These are phyloP conservation scores for Penicillium manginii DNA, from an alignment of 495 filamentous ascomycete genomes.

Conservation along the genomic window DNA sequence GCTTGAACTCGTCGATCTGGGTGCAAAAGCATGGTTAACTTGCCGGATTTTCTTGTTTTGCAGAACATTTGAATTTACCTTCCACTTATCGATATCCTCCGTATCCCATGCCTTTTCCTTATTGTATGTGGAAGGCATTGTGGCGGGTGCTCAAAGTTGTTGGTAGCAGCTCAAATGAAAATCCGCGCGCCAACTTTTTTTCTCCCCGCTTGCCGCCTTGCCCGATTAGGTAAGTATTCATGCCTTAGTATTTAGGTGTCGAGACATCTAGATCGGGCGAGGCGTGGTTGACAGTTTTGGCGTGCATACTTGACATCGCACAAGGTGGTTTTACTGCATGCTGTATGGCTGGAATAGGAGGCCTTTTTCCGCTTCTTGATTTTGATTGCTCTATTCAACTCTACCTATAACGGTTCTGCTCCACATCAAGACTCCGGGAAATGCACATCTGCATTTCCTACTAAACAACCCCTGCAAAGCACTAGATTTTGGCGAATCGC, in stretches of 20 bases:
- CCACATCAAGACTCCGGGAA: background rate
- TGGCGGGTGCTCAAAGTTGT: conserved; percentile 28
- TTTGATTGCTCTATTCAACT: background rate
- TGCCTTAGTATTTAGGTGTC: conserved; percentile 22
- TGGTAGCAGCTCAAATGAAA: conserved; percentile 29
- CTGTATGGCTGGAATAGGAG: background rate
- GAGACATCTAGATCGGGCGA: conserved; percentile 3
- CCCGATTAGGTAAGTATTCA: conserved; percentile 24
- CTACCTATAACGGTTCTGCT: background rate
- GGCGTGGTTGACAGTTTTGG: background rate
- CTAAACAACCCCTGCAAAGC: background rate
- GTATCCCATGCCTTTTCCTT: conserved; percentile 97
- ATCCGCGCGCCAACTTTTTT: conserved; percentile 48
- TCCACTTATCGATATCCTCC: conserved; percentile 98
- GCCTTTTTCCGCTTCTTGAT: background rate
- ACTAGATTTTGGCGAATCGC: background rate
- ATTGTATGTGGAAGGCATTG: conserved; percentile 93
- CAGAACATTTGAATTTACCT: conserved; percentile 47
- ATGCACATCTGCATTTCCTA: background rate
- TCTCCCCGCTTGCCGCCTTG: conserved; percentile 40
- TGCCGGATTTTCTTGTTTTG: background rate
- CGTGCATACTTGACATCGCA: conserved; percentile 1
- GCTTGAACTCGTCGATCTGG: conserved; percentile 78
- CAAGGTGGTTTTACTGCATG: background rate
- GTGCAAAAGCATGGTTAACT: background rate